Base-by-base conservation (phyloP, 2,329 filamentous ascomycete genomes). In the Cyphellophora attinorum region DNA sequence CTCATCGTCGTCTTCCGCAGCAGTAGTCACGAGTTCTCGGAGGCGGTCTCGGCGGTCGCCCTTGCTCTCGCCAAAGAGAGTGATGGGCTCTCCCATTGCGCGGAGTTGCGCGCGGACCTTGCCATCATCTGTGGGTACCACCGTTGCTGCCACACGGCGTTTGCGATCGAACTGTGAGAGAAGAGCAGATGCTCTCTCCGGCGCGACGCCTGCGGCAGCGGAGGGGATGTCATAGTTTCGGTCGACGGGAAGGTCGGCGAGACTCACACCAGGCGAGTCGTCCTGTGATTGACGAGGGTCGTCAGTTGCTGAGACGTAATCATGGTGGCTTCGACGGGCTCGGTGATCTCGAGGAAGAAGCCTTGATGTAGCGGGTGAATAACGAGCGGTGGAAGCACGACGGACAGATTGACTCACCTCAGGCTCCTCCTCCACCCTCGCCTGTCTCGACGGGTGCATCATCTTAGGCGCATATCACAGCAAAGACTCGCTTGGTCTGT, bases 121-220 rank as follows among this genome's bases (percentile, higher is more conserved):
- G 42, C 74, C 79, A 65, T 98, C 91, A 56, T 95, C 88, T 35
- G 93, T 98, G 1, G 89, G 91, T 3, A 98, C 91, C 10, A 83
- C 81, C 49, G 96, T 84, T 8, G 82, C 81, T 12, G 86, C 86
- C 8, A 86, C 88, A 52, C 85, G 75, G 52, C 86, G 78, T 61
- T 94, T 95, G 42, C 89, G 83, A 51, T 86, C 82, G 59, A 98
- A 91, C 56, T 96, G 88, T 19, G 76, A 80, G 13, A 93, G 67
- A 35, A 95, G 79, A 11, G 84, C 85, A 3, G 85, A 88, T 3
- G 85, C 85, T 56, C 85, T 85, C 55, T 91, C 83, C 4, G 83
- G 74, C 5, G 80, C 74, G 29, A 81, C 77, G 30, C 82, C 83
- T 13, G 74, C 70, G 3, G 67, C 62, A 3, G 66, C 67, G 19